These are phyloP conservation scores for Calonectria pauciramosa DNA, from an alignment of 2,329 filamentous ascomycete genomes.

Conservation along the genomic window DNA sequence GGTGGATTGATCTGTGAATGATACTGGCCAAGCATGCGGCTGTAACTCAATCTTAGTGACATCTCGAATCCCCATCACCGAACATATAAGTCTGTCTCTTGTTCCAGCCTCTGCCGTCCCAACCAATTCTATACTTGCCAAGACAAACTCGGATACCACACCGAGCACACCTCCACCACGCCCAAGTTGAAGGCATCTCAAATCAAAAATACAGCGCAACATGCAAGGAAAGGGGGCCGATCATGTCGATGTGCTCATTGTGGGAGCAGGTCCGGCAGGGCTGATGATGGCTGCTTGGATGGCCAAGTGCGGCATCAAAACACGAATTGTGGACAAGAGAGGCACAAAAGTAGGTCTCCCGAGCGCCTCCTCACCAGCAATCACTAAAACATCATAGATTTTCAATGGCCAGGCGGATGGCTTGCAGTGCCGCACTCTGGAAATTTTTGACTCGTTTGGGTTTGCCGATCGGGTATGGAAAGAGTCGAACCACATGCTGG, in stretches of 20 bases:
- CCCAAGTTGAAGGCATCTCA: background rate
- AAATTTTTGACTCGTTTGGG: conserved; percentile 80
- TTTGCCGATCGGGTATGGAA: conserved; percentile 74
- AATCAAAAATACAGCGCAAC: background rate
- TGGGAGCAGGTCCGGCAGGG: conserved; percentile 27
- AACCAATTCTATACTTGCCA: background rate
- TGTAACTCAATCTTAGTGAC: background rate
- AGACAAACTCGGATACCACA: background rate
- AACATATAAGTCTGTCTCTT: background rate
- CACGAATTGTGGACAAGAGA: conserved; percentile 33
- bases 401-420: conserved; percentile 60
- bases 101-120: background rate
- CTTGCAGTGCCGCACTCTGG: conserved; percentile 73
- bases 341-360: conserved; percentile 25
- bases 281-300: conserved; percentile 36
- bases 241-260: conserved; percentile 1
- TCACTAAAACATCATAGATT: conserved; percentile 14
- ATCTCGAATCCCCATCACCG: background rate
- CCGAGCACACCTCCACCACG: background rate
- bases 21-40: background rate
- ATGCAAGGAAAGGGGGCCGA: background rate
- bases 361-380: no score
- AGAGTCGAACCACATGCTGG: conserved; percentile 77
- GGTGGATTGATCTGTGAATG: background rate
- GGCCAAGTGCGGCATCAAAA: conserved; percentile 36